Evolutionary conservation across 75 land plant genomes (phyloP), one percentile per base, ranked within the genome.

Genomic region (Picea glauca): DNA sequence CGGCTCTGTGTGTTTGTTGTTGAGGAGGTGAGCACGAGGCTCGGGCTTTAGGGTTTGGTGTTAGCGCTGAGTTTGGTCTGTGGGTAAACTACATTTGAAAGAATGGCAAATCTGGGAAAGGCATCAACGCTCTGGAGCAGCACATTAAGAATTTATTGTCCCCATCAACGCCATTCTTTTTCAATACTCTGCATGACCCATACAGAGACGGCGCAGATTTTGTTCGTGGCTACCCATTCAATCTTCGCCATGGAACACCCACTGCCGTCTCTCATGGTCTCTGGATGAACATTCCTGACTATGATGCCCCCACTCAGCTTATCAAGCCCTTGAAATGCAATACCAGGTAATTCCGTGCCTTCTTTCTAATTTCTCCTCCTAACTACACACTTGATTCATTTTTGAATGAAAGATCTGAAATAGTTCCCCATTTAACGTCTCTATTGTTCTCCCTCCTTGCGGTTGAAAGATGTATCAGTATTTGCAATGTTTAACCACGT

Each of bases 281-380:
- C 62, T 92, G 94, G 94, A 81, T 92, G 73, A 92, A 92, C 79
- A 87, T 92, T 61, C 94, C 94, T 20, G 94, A 92, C 58, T 92
- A 92, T 78, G 94, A 92, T 76, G 94, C 94, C 35, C 95, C 95
- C 23, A 93, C 95, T 4, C 95, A 93, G 81, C 87, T 93, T n/a
- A 93, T 93, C 72, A 93, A 93, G 80, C 93, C 93, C 20, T 79
- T 50, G 30, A 58, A 74, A 46, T 58, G 76, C 58, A 74, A 74
- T 31, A 46, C 58, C 76, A 74, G 58, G 76, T 74, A 56, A 35
- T 17, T 38, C 38, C 74, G 76, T 32, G 43, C 43, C 4, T 40
- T 40, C 43, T 40, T 40, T 40, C 43, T 40, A 40, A 4, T 40
- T 40, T 40, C 43, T 40, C 43, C 4, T 4, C 3, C 43, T 4